Conservation (phyloP, 805 yeast genomes). For the Lipomyces yamanashiensis region DNA sequence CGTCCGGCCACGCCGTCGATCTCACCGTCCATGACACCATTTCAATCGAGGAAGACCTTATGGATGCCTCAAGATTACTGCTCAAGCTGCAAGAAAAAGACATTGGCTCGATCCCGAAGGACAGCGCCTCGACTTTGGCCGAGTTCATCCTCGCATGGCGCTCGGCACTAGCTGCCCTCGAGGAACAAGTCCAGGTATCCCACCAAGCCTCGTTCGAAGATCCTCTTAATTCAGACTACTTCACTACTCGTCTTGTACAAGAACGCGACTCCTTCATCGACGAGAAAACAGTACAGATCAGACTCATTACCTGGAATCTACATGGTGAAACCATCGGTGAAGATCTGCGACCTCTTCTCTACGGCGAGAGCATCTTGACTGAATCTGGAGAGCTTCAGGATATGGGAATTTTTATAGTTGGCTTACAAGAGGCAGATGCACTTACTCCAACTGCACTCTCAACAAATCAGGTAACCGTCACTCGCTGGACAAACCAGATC, state of each 20-base stretch:
- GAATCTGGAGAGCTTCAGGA: conserved; percentile 18
- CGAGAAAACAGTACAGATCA: conserved; percentile 36
- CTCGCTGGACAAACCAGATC: conserved; percentile 37
- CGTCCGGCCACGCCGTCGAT: conserved; percentile 6
- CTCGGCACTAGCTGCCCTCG: conserved; percentile 39
- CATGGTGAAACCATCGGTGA: conserved; percentile 41
- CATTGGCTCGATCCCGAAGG: conserved; percentile 24
- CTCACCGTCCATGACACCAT: conserved; percentile 33
- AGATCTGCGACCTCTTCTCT: conserved; percentile 35
- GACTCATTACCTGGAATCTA: conserved; percentile 44
- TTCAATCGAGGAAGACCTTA: conserved; percentile 26
- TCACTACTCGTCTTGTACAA: conserved; percentile 29
- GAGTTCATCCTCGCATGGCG: conserved; percentile 44
- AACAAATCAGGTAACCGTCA: conserved; percentile 44
- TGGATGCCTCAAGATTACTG: conserved; percentile 8
- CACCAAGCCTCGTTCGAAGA: conserved; percentile 14
- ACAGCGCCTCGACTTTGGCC: conserved; percentile 34
- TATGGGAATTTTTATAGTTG: conserved; percentile 48
- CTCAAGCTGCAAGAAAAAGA: conserved; percentile 24
- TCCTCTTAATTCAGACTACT: conserved; percentile 32
- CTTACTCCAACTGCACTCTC: conserved; percentile 49
- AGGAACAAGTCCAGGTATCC: conserved; percentile 26
- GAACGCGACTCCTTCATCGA: conserved; percentile 29
- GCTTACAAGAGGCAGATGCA: conserved; percentile 58
- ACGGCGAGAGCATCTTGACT: conserved; percentile 28